These are phyloP conservation scores for Podila epicladia DNA, from an alignment of 192 early-diverging fungal species.

Conservation along the genomic window DNA sequence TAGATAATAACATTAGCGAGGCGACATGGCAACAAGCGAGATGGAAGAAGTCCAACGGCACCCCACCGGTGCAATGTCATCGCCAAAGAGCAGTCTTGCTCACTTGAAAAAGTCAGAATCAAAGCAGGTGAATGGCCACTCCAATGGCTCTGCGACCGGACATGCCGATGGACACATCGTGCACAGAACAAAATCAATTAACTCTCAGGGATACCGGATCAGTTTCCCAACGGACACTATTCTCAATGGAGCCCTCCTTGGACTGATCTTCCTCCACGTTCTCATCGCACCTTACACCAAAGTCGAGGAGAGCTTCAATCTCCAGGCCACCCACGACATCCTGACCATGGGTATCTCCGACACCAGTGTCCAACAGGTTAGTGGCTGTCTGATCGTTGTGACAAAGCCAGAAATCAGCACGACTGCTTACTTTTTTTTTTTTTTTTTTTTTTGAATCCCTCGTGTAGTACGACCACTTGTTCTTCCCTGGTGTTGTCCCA, in stretches of 20 bases:
- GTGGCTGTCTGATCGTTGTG: not conserved
- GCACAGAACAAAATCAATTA: not conserved
- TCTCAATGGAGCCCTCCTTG: conserved; percentile 7
- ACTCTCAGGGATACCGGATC: not conserved
- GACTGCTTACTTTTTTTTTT: not conserved
- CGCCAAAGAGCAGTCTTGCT: not conserved
- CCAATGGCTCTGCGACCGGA: not conserved
- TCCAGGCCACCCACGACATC: conserved; percentile 94
- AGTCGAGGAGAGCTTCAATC: conserved; percentile 97
- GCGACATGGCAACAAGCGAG: conserved; percentile 31
- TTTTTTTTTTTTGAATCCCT: not conserved
- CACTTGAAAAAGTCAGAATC: not conserved
- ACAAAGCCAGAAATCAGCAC: not conserved
- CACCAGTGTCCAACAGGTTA: conserved; percentile 37
- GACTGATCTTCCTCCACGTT: conserved; percentile 39
- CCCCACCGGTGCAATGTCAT: not conserved
- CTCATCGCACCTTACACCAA: conserved; percentile 84
- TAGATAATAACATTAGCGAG: not conserved
- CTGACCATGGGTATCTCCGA: conserved; percentile 62
- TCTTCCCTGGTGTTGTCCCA: conserved; percentile 96
- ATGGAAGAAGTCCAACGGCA: conserved; percentile 14
- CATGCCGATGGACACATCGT: not conserved
- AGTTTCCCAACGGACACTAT: conserved; percentile 1
- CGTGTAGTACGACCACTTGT: conserved; percentile 81
- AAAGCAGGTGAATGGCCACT: not conserved